A percentile compares a stretch with the other conserved stretches of the same genome.
Conservation (phyloP, 2,329 filamentous ascomycete genomes). For the Lojkania enalia region DNA sequence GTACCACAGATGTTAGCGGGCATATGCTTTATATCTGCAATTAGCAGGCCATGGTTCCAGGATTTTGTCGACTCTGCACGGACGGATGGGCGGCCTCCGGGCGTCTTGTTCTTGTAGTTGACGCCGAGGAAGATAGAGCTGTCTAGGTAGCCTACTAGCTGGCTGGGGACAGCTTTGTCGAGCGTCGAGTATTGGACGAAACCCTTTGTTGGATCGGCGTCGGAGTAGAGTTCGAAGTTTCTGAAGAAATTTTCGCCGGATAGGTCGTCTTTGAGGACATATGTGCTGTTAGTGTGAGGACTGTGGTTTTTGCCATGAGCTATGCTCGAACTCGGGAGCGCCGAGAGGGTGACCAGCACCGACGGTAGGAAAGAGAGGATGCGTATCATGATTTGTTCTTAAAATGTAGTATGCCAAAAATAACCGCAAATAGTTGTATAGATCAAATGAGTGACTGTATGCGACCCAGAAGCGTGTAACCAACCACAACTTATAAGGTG, state of each 20-base stretch:
- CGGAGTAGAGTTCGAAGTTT: constrained; percentile 36
- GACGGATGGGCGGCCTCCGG: constrained; percentile 32
- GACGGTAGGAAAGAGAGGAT: neutral
- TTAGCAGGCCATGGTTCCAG: constrained; percentile 36
- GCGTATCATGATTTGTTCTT: neutral
- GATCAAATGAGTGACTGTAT: no score
- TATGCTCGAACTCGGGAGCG: constrained; percentile 3
- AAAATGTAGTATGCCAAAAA: neutral
- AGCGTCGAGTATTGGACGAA: constrained; percentile 26
- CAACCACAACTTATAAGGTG: no score
- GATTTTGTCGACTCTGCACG: constrained; percentile 36
- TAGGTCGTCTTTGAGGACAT: constrained; percentile 32
- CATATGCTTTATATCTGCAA: constrained; percentile 44
- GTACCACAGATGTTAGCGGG: constrained; percentile 32
- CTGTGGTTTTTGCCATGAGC: constrained; percentile 5
- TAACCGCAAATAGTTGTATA: no score
- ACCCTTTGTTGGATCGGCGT: constrained; percentile 10
- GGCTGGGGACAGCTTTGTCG: neutral
- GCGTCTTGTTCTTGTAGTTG: constrained; percentile 21
- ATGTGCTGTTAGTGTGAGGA: constrained; percentile 7
- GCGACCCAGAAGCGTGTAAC: no score
- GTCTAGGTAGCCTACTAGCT: constrained; percentile 6
- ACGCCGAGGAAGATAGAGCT: constrained; percentile 5
- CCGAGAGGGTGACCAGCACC: constrained; percentile 15
- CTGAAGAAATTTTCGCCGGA: constrained; percentile 38